These are phyloP conservation scores for Avena eriantha DNA, from an alignment of 176 grass and related monocot genomes.

Conservation along the genomic window DNA sequence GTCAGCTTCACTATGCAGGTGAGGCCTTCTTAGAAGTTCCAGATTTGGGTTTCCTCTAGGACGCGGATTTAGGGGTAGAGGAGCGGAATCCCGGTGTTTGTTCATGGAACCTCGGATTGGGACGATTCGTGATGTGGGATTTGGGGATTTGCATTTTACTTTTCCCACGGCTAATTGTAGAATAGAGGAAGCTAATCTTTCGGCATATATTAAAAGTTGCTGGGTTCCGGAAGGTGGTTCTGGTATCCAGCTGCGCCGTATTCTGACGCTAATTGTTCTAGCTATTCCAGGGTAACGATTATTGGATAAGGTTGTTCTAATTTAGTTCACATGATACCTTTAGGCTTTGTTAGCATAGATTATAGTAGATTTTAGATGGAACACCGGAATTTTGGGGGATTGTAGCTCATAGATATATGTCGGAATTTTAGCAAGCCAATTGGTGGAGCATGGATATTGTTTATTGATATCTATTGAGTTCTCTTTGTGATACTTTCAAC, in stretches of 20 bases:
- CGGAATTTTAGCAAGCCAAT: not conserved
- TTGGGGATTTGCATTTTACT: not conserved
- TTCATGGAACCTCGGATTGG: not conserved
- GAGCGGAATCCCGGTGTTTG: not conserved
- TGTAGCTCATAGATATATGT: not conserved
- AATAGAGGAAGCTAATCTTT: not conserved
- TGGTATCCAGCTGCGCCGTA: not conserved
- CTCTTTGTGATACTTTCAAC: not conserved
- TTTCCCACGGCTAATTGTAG: not conserved
- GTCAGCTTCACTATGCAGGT: constrained; percentile 98
- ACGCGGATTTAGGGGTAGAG: not conserved
- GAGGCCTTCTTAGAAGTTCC: not conserved
- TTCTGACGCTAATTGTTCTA: not conserved
- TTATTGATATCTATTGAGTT: not conserved
- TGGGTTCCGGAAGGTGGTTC: not conserved
- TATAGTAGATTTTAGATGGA: not conserved
- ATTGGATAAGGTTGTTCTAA: not conserved
- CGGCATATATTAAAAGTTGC: not conserved
- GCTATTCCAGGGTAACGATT: not conserved
- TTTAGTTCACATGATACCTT: not conserved
- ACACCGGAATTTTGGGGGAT: not conserved
- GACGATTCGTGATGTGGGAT: not conserved
- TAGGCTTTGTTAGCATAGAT: not conserved
- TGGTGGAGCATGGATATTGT: not conserved
- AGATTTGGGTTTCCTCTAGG: not conserved